These are phyloP conservation scores for Aspergillus olivimuriae DNA, from an alignment of 495 filamentous ascomycete species.

Conservation along the genomic window DNA sequence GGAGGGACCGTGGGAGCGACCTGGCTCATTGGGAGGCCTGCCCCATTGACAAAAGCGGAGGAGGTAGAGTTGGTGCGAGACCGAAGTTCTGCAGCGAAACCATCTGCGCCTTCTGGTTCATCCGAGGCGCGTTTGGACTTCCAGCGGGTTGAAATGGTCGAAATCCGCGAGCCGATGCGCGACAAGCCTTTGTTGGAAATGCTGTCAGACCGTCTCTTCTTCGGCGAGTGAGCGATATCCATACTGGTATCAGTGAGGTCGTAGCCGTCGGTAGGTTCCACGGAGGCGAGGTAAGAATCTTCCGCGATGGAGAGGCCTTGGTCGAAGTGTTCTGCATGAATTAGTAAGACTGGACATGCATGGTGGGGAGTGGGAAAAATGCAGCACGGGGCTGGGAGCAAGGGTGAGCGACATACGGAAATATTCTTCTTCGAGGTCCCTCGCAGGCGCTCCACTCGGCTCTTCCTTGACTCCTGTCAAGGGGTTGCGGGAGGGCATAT, in stretches of 20 bases:
- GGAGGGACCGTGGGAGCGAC: slow-evolving; percentile 51
- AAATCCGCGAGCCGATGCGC: slow-evolving; percentile 63
- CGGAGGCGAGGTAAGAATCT: slow-evolving; percentile 27
- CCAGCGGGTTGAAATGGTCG: slow-evolving; percentile 64
- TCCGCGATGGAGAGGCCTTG: slow-evolving; percentile 22
- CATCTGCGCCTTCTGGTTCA: slow-evolving; percentile 37
- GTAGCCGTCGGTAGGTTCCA: slow-evolving; percentile 45
- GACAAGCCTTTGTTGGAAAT: slow-evolving; percentile 59
- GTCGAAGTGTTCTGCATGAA: slow-evolving; percentile 34
- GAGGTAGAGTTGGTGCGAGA: slow-evolving; percentile 58
- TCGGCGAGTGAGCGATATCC: slow-evolving; percentile 47
- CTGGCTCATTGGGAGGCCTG: slow-evolving; percentile 40
- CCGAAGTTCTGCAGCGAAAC: slow-evolving; percentile 28
- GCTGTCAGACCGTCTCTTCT: slow-evolving; percentile 61
- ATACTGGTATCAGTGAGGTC: slow-evolving; percentile 56
- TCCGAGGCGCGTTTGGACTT: slow-evolving; percentile 48
- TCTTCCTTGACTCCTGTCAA: slow-evolving; percentile 52
- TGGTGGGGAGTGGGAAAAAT: slow-evolving; percentile 7
- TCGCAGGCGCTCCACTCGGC: slow-evolving; percentile 33
- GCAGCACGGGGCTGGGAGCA: slow-evolving; percentile 10
- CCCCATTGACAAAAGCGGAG: slow-evolving; percentile 59
- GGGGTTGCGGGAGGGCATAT: slow-evolving; percentile 39
- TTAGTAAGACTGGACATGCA: slow-evolving; percentile 1
- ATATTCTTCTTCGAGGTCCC: slow-evolving; percentile 39
- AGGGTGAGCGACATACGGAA: slow-evolving; percentile 31